Percentiles rank a stretch among this genome's conserved stretches.
Conservation (phyloP, 2,329 filamentous ascomycete genomes). For the Lachnellula arida region DNA sequence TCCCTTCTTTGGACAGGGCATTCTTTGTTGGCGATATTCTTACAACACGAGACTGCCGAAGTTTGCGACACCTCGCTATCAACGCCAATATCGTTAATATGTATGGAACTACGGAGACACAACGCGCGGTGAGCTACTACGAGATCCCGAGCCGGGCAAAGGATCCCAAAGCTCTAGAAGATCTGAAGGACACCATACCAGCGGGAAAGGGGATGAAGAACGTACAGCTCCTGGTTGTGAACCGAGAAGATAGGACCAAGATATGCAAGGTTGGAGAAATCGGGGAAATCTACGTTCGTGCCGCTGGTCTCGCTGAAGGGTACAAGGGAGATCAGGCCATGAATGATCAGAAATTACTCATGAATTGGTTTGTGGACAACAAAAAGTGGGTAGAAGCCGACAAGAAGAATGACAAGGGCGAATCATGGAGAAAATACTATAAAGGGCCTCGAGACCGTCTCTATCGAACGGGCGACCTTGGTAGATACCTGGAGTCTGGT, state of each 20-base stretch:
- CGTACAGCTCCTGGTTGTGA: constrained; percentile 82
- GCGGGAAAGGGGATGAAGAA: constrained; percentile 83
- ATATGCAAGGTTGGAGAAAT: constrained; percentile 76
- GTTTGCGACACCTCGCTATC: constrained; percentile 68
- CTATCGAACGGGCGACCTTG: constrained; percentile 85
- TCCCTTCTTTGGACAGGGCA: constrained; percentile 69
- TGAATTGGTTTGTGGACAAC: constrained; percentile 34
- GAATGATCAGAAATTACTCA: constrained; percentile 30
- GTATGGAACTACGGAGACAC: constrained; percentile 86
- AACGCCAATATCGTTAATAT: constrained; percentile 78
- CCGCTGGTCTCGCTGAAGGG: constrained; percentile 77
- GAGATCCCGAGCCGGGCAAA: constrained; percentile 64
- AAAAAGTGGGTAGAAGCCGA: constrained; percentile 32
- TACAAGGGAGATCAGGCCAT: constrained; percentile 45
- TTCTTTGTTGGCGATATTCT: constrained; percentile 93
- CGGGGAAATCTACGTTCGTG: constrained; percentile 79
- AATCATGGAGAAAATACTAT: constrained; percentile 76
- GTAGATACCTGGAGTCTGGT: constrained; percentile 63
- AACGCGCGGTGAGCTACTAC: constrained; percentile 76
- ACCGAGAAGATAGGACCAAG: constrained; percentile 58
- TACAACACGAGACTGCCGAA: constrained; percentile 75
- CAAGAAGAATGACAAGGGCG: constrained; percentile 59
- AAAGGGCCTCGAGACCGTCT: constrained; percentile 79
- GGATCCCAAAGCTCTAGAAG: constrained; percentile 59
- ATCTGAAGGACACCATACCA: constrained; percentile 70